Percentiles rank a stretch among this genome's conserved stretches.
phyloP scores from a whole-genome alignment of 345 rosid genomes.

The Heritiera fomes region DNA sequence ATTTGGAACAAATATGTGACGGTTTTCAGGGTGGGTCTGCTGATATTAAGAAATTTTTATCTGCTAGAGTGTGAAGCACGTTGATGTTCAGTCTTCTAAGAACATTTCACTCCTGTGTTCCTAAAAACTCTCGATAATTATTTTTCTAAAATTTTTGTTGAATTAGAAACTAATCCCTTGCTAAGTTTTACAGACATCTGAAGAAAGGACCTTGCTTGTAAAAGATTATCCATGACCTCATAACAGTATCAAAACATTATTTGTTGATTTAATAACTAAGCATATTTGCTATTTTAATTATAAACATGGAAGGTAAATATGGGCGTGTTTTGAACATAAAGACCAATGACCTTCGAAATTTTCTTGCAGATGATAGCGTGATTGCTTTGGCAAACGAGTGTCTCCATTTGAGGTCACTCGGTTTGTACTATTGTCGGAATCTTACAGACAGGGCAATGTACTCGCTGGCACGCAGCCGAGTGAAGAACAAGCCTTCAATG shows the following conservation, averaged over 20 bases:
- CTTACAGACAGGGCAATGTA: slow-evolving; percentile 88
- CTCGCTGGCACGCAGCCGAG: slow-evolving; percentile 70
- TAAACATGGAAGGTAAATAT: not conserved
- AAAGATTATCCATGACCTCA: not conserved
- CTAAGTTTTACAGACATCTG: not conserved
- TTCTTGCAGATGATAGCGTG: slow-evolving; percentile 74
- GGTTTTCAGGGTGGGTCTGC: not conserved
- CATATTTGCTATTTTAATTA: not conserved
- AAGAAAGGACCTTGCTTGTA: not conserved
- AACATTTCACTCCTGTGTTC: not conserved
- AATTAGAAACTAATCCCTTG: not conserved
- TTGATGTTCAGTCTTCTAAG: not conserved
- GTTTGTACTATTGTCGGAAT: slow-evolving; percentile 86
- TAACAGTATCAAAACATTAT: not conserved
- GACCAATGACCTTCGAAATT: not conserved
- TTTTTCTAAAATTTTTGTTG: too few relatives aligned
- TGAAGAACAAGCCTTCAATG: slow-evolving; percentile 56
- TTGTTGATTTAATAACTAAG: slow-evolving; percentile 9
- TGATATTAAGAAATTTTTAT: not conserved
- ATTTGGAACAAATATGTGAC: not conserved
- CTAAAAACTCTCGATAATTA: not conserved
- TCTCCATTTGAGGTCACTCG: slow-evolving; percentile 71
- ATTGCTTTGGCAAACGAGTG: slow-evolving; percentile 84
- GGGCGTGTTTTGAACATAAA: not conserved
- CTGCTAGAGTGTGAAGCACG: too few relatives aligned